Conservation (phyloP, 2,329 filamentous ascomycete species). For the Aspergillus sclerotialis region DNA sequence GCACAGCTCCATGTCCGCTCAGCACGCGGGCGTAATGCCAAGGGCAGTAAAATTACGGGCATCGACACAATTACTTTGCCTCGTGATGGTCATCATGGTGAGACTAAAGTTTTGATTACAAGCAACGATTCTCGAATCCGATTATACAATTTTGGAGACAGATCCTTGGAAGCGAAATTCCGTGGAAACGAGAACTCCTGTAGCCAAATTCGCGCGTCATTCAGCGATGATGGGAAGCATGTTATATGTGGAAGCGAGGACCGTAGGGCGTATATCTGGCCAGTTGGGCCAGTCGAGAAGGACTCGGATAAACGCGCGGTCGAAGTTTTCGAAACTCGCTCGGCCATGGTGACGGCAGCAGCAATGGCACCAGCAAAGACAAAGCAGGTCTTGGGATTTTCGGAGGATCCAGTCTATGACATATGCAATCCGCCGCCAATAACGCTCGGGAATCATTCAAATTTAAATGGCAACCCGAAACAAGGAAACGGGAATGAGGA, state of each 20-base stretch:
- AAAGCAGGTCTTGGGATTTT: constrained; percentile 67
- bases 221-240: constrained; percentile 79
- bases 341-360: constrained; percentile 81
- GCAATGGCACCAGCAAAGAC: constrained; percentile 75
- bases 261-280: constrained; percentile 85
- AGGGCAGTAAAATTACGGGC: constrained; percentile 94
- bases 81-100: constrained; percentile 50
- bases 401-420: constrained; percentile 90
- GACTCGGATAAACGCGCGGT: constrained; percentile 73
- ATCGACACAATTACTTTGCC: constrained; percentile 68
- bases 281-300: constrained; percentile 54
- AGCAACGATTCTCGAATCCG: constrained; percentile 92
- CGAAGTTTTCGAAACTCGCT: constrained; percentile 87
- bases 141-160: constrained; percentile 81
- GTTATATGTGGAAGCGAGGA: constrained; percentile 93
- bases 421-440: constrained; percentile 92
- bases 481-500: constrained; percentile 9
- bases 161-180: constrained; percentile 79
- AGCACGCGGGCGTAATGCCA: constrained; percentile 84
- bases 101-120: constrained; percentile 79
- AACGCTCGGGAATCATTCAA: constrained; percentile 61
- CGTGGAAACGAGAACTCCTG: constrained; percentile 84
- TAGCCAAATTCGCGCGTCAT: constrained; percentile 82
- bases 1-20: constrained; percentile 91
- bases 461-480: constrained; percentile 28